phyloP scores from a whole-genome alignment of 2,329 filamentous ascomycete species.

The Botrytis galanthina region DNA sequence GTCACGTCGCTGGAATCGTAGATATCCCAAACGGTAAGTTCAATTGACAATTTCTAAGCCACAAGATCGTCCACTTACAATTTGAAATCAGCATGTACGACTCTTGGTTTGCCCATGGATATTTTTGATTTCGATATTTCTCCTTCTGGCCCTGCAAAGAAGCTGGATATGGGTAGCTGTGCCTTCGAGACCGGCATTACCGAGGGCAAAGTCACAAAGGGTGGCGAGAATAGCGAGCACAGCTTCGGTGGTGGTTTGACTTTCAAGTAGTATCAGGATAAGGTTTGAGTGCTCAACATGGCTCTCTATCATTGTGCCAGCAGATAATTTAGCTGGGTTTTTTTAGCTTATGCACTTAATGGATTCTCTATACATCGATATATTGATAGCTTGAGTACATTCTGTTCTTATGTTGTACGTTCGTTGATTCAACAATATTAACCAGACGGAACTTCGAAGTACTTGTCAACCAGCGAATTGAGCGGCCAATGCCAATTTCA shows the following conservation, averaged over 20 bases:
- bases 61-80: conserved; percentile 13
- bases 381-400: not conserved
- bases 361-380: not conserved
- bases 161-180: conserved; percentile 68
- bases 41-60: not conserved
- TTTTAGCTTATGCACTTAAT: not conserved
- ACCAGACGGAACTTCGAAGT: not conserved
- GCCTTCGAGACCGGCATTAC: conserved; percentile 56
- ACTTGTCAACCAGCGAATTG: not conserved
- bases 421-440: not conserved
- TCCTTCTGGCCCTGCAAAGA: conserved; percentile 56
- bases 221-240: conserved; percentile 48
- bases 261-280: conserved; percentile 41
- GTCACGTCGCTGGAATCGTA: conserved; percentile 84
- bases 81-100: conserved; percentile 65
- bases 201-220: conserved; percentile 45
- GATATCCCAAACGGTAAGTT: conserved; percentile 70
- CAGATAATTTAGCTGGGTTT: not conserved
- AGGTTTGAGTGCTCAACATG: not conserved
- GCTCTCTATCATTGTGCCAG: not conserved
- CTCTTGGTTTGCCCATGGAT: conserved; percentile 83
- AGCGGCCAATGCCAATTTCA: too few species aligned
- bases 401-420: not conserved
- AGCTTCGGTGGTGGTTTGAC: conserved; percentile 53
- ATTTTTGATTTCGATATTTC: conserved; percentile 94